Evolutionary conservation across 2,329 filamentous ascomycete genomes (phyloP), one percentile per base, ranked within the genome.

Genomic region (Arthrobotrys sinensis): DNA sequence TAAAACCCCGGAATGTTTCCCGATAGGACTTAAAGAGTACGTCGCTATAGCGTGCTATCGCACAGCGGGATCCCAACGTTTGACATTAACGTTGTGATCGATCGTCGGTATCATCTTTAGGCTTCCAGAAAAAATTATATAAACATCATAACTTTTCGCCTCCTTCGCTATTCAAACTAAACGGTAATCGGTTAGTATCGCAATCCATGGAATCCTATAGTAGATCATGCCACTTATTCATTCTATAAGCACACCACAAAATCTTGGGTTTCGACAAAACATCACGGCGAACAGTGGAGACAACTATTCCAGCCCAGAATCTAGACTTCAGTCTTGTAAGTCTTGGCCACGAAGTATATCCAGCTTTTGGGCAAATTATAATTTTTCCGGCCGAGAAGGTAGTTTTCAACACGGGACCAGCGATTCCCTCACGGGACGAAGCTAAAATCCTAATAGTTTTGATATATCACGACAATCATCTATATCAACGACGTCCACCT

Each of bases 1-100:
- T 46, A 57, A 73, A 36, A 38, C 6, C 24, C 24, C 69, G 69
- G 69, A 64, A 66, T 48, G 55, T 2, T 66, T 55, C 60, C 69
- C 60, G 21, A 73, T 63, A 73, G 69, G 69, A 34, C 24, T 28
- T 28, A 4, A 28, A 28, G 24, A 4, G 24, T 28, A 28, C 2
- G 24, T 28, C 24, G 24, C 24, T 40, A 14, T 43, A 28, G 45
- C 52, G 38, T 24, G 28, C 36, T 40, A 28, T 3, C 3, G 11
- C 55, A 40, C 52, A 21, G 40, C 40, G 10, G 50, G 14, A 16
- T 40, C 24, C 19, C 19, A 19, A 43, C 43, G 19, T n/a, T 43
- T 19, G 24, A 43, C 55, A 8, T 3, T 8, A 60, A 43, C 16
- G n/a, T n/a, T 21, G 55, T 43, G 55, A 43, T 60, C 16, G 2